Evolutionary conservation across 306 rosid species (phyloP).

Genomic region (Vigna angularis): DNA sequence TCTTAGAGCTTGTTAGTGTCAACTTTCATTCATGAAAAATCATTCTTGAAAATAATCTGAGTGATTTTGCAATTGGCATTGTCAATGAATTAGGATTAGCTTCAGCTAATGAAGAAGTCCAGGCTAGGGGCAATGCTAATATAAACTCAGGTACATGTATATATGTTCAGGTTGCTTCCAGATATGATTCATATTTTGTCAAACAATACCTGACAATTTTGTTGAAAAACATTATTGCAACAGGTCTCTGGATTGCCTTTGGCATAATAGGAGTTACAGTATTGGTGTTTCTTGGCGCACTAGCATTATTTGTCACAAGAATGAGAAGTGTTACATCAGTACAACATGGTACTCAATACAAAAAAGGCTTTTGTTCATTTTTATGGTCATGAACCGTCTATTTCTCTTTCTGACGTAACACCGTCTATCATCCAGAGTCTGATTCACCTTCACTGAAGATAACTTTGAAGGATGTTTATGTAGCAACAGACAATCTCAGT

Average conservation of each 20-base stretch:
- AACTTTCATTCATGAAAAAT: not conserved
- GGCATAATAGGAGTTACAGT: slow-evolving; percentile 45
- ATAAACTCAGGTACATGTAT: slow-evolving; percentile 16
- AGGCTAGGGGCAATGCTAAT: slow-evolving; percentile 28
- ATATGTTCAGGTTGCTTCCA: not conserved
- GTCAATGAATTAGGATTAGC: not conserved
- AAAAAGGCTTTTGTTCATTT: slow-evolving; percentile 8
- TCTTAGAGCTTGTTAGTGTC: not conserved
- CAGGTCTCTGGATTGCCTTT: slow-evolving; percentile 54
- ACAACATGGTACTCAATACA: slow-evolving; percentile 39
- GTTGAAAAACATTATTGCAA: slow-evolving; percentile 28
- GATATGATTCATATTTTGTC: not conserved
- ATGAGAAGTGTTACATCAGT: not conserved
- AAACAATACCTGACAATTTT: not conserved
- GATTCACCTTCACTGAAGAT: slow-evolving; percentile 49
- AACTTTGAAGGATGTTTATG: slow-evolving; percentile 55
- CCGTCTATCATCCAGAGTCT: slow-evolving; percentile 33
- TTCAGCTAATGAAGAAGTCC: slow-evolving; percentile 15
- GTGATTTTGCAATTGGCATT: not conserved
- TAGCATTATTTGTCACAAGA: slow-evolving; percentile 43
- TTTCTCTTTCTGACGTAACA: slow-evolving; percentile 42
- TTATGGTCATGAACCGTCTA: not conserved
- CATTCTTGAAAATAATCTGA: not conserved
- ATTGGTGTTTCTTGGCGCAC: slow-evolving; percentile 41
- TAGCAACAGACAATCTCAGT: slow-evolving; percentile 56